Base-by-base conservation (phyloP, 768 basidiomycete species). In the Terana coerulea region DNA sequence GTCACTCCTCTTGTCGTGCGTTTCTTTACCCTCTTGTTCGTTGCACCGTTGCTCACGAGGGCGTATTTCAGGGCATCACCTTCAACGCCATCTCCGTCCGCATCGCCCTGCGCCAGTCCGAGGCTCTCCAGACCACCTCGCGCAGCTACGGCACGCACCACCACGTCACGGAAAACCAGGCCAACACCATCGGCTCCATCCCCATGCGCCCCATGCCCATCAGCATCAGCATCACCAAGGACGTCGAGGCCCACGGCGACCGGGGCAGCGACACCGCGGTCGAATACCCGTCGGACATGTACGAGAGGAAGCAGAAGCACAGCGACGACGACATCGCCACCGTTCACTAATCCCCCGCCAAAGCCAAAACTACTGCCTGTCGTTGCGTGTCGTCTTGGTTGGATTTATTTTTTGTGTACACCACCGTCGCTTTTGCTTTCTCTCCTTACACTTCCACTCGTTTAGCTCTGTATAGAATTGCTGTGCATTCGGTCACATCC, bases 41-140 rank as follows among this genome's bases (percentile, higher is more conserved):
- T 25, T 24, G 25, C 11, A 22, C n/a, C 28, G 9, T 14, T 7
- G 9, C 31, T 33, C 9, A 8, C 15, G 31, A 33, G 9, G 9
- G 8, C 15, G n/a, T 7, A 7, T 2, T 40, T 9, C 44, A 55
- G 54, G 56, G 56, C 35, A 57, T 57, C 42, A 54, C 56, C 28
- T 57, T 57, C 56, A 48, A 47, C 39, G 56, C 56, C 10, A 57
- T 57, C 46, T 47, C 43, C 21, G 51, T 57, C 14, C 56, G 56
- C 36, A 52, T 57, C 34, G 49, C 56, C 22, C 43, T 57, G 8
- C 49, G 33, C 30, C 48, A 53, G 56, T 34, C 36, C 44, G 54
- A 37, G 31, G 24, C 37, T 8, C 30, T 50, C 14, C 49, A 26
- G 39, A 50, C 15, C 22, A 30, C 19, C 31, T 5, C 40, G 14